Base-by-base conservation (phyloP, 345 rosid genomes). In the Trapa incisa region DNA sequence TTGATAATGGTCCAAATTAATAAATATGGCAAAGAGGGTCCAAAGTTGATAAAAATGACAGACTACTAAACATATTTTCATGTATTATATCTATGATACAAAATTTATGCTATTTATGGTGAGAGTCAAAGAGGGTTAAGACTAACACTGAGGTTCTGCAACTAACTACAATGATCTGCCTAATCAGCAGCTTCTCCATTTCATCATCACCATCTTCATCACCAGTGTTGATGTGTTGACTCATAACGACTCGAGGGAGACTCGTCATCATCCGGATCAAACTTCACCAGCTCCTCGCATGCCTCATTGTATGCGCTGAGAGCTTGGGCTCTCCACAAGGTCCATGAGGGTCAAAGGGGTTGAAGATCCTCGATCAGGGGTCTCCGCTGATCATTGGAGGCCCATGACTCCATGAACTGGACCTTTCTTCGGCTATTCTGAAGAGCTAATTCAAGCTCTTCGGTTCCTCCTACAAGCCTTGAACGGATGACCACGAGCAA, bases 221-320 rank as follows among this genome's bases (percentile, higher is more conserved):
- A 61, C 81, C 89, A 33, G 75, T 80, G 63, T 9, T 72, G 73
- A 53, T 72, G 45, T 68, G 64, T 68, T 5, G 68, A 72, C 69
- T 66, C 84, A 50, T 74, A 74, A 37, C 73, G 71, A 56, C 45
- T 76, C 13, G 71, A 16, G 0, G 72, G 79, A 39, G 83, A 78
- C 68, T 80, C 79, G 17, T 86, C 89, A 53, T 88, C 97, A 22
- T 81, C 85, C 0, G 86, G 81, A 35, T 81, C 80, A 45, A 79
- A 72, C 80, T 87, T 86, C 85, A 75, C 73, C 71, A 93, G 62
- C 72, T 84, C 96, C 65, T 83, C 91, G 48, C 72, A 85, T 11
- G 87, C 85, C 63, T 90, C 97, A 35, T 81, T 81, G 82, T 84
- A 87, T 10, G 97, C 91, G 71, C 84, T 87, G 39, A 87, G 84